Percentiles rank a stretch among this genome's conserved stretches.
Evolutionary conservation across 148 eudicot genomes (phyloP).

Genomic region (Spergularia bocconei): DNA sequence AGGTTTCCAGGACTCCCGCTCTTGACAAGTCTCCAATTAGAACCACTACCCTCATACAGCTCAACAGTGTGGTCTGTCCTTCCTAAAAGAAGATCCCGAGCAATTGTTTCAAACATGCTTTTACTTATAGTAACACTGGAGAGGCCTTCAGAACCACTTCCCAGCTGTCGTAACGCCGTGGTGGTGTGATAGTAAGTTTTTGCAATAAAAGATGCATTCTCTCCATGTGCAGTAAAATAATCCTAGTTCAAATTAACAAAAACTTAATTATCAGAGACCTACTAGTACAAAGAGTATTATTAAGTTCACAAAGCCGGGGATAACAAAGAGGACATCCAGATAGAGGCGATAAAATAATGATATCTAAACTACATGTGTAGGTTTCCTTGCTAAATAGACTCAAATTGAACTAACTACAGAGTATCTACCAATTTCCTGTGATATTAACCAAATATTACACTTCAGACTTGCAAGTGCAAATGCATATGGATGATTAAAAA

Average conservation of each 20-base stretch:
- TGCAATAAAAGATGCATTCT: conserved; percentile 84
- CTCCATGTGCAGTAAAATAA: conserved; percentile 89
- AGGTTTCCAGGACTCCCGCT: conserved; percentile 94
- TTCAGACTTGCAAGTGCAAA: background rate
- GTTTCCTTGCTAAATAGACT: too few species aligned
- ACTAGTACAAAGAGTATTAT: background rate
- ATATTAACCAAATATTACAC: too few species aligned
- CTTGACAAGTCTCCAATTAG: conserved; percentile 80
- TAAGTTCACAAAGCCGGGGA: background rate
- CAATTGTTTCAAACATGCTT: conserved; percentile 89
- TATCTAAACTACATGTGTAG: background rate
- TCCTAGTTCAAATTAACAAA: conserved; percentile 47
- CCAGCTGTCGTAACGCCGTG: conserved; percentile 77
- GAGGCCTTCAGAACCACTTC: conserved; percentile 70
- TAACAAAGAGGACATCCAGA: background rate
- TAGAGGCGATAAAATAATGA: background rate
- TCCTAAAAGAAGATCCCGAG: conserved; percentile 87
- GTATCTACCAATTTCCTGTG: too few species aligned
- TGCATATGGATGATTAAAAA: background rate
- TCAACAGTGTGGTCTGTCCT: conserved; percentile 91
- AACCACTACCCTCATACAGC: conserved; percentile 89
- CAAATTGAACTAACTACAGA: too few species aligned
- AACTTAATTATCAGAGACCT: conserved; percentile 20
- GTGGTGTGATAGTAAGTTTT: conserved; percentile 93
- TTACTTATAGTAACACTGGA: conserved; percentile 84